Conservation (phyloP, 1,284 basidiomycete species). For the Exobasidium cylindrosporum region DNA sequence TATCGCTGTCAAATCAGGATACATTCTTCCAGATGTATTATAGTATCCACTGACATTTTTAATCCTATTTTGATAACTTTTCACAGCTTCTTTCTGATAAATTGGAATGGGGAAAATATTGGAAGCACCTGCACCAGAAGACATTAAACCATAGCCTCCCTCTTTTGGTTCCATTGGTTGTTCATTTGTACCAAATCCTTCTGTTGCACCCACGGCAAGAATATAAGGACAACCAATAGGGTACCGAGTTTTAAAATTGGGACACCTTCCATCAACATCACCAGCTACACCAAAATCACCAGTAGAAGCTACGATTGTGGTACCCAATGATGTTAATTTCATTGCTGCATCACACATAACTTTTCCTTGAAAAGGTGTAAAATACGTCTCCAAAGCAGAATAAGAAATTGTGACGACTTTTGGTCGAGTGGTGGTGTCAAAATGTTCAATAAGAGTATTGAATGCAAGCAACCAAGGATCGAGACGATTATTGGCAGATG, state of each 20-base stretch:
- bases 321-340: constrained; percentile 9
- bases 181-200: constrained; percentile 14
- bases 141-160: constrained; percentile 15
- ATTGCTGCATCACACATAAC: constrained; percentile 19
- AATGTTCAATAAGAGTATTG: constrained; percentile 1
- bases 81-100: constrained; percentile 14
- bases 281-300: constrained; percentile 20
- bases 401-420: constrained; percentile 21
- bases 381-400: constrained; percentile 11
- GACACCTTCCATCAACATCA: neutral
- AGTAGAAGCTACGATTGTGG: constrained; percentile 21
- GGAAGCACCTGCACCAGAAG: constrained; percentile 12
- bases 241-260: constrained; percentile 17
- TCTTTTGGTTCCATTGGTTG: constrained; percentile 5
- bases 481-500: constrained; percentile 7
- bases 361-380: constrained; percentile 14
- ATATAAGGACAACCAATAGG: constrained; percentile 20
- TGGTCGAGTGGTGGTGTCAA: neutral
- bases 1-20: constrained; percentile 20
- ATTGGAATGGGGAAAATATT: constrained; percentile 13
- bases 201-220: constrained; percentile 21
- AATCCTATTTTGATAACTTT: constrained; percentile 11
- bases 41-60: constrained; percentile 12
- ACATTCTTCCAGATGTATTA: constrained; percentile 19
- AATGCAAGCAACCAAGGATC: constrained; percentile 21